Evolutionary conservation across 1,284 basidiomycete genomes (phyloP), one percentile per base, ranked within the genome.

Genomic region (Irpex sp.): DNA sequence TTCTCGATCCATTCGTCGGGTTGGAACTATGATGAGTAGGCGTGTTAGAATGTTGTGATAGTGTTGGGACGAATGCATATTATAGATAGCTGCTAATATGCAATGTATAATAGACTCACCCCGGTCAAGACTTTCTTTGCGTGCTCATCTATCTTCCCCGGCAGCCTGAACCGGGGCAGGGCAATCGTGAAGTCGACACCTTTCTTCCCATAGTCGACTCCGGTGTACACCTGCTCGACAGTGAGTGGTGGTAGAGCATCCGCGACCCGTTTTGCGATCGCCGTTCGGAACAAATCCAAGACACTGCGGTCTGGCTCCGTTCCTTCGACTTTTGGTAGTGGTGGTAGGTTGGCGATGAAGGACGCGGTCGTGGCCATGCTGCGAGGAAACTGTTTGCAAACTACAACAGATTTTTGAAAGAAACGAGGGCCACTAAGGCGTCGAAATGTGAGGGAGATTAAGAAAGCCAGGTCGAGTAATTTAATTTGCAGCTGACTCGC

Each of bases 151-250:
- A 91, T 83, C 72, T 97, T 97, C 49, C 88, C 93, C 4, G 88
- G 88, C 57, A 98, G 81, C 68, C 93, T 84, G 79, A 97, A 98
- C 62, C 97, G 85, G 31, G 96, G 94, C 50, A 98, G 77, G 4
- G 97, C 95, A 36, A 99, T 85, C 0, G 92, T 93, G 70, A 97
- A 95, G 78, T 99, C 97, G 55, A 86, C 88, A 15, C 92, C 93
- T 77, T 97, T 96, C 78, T 95, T 95, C 57, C 93, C 93, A 68
- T 90, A 91, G 75, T 96, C 92, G 4, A 98, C 91, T 13, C 92
- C 96, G 33, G 83, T 76, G 74, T 92, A 97, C 0, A 89, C 92
- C 71, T 94, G 82, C 57, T 91, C 89, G 21, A 92, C 70, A 0
- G 88, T 84, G 63, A 95, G 78, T 1, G 79, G 78, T 15, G 85